These are phyloP conservation scores for Triticum aestivum DNA, from an alignment of 176 grass and related monocot species.

Conservation along the genomic window IWGSC_CS_RefSeq_v2.1 NC_057797.1:423178514-423179013, in stretches of 20 bases:
- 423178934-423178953: slow-evolving; percentile 1
- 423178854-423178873: background rate
- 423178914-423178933: background rate
- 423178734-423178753: slow-evolving; percentile 67
- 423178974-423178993: background rate
- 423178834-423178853: background rate
- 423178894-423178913: background rate
- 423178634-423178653: background rate
- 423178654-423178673: slow-evolving; percentile 75
- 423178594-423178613: background rate
- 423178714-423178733: slow-evolving; percentile 83
- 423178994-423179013: background rate
- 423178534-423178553: slow-evolving; percentile 74
- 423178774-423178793: background rate
- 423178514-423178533: slow-evolving; percentile 76
- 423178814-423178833: background rate
- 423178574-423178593: slow-evolving; percentile 40
- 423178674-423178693: slow-evolving; percentile 88
- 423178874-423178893: background rate
- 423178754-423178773: slow-evolving; percentile 26
- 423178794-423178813: background rate
- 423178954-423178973: background rate
- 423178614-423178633: background rate
- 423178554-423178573: slow-evolving; percentile 51
- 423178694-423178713: slow-evolving; percentile 70